Conservation (phyloP, 257 asterid species). For the Solanum ahanhuiri region DNA sequence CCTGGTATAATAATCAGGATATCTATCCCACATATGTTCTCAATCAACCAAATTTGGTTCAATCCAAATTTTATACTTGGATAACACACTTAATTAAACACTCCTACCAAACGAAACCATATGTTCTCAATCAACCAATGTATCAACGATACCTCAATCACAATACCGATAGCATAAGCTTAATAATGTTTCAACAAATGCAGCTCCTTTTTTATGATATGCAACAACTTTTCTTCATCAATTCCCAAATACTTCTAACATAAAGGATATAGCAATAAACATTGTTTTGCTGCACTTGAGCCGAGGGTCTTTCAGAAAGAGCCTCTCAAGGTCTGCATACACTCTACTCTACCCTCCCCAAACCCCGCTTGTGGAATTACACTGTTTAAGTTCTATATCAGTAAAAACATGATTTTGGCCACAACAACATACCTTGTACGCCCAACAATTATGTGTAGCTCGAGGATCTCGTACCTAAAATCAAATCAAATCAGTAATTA, state of each 20-base stretch:
- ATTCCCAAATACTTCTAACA: not conserved
- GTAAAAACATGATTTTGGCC: not conserved
- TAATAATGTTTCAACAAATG: not conserved
- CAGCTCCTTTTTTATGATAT: not conserved
- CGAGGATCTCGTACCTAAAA: constrained; percentile 72
- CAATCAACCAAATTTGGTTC: too few species aligned
- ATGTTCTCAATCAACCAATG: not conserved
- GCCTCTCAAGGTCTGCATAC: not conserved
- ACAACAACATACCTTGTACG: constrained; percentile 62
- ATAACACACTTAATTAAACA: not conserved
- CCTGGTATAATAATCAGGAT: not conserved
- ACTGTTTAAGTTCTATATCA: not conserved
- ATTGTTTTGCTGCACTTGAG: not conserved
- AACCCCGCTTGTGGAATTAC: not conserved
- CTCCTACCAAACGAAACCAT: not conserved
- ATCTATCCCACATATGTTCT: not conserved
- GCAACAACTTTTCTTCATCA: not conserved
- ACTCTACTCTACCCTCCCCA: not conserved
- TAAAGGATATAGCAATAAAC: not conserved
- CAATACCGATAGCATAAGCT: not conserved
- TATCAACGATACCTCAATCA: not conserved
- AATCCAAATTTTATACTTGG: not conserved
- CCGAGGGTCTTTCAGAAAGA: not conserved
- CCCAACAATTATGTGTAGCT: constrained; percentile 97
- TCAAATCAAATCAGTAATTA: not conserved